Conservation (phyloP, 2,329 filamentous ascomycete species). For the Paraphaeosphaeria sporulosa region DNA sequence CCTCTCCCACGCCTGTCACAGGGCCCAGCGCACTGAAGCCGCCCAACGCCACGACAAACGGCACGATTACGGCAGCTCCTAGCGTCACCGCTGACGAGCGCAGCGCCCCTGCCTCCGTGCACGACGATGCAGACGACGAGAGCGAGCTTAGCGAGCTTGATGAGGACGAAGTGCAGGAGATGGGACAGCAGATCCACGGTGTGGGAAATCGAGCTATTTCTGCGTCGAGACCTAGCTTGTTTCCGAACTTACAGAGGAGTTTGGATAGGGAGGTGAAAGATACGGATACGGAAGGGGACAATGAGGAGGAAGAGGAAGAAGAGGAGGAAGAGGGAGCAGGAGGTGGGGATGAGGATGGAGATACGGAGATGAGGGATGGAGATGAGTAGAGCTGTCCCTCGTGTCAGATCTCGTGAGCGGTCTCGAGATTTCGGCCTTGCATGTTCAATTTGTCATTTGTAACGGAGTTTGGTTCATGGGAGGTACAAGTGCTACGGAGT, state of each 20-base stretch:
- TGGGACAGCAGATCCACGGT: slow-evolving; percentile 31
- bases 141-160: slow-evolving; percentile 63
- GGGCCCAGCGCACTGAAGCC: slow-evolving; percentile 19
- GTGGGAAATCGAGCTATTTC: not conserved
- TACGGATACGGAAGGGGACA: not conserved
- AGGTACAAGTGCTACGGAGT: not conserved
- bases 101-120: slow-evolving; percentile 64
- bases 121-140: slow-evolving; percentile 63
- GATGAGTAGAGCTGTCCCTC: not conserved
- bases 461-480: not conserved
- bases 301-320: not conserved
- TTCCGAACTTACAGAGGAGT: slow-evolving; percentile 32
- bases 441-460: not conserved
- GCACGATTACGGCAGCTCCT: slow-evolving; percentile 52
- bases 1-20: slow-evolving; percentile 12
- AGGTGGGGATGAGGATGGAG: not conserved
- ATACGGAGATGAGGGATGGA: not conserved
- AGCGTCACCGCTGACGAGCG: slow-evolving; percentile 52
- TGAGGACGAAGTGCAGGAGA: slow-evolving; percentile 49
- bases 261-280: slow-evolving; percentile 12
- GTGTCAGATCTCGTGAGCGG: not conserved
- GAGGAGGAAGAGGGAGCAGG: not conserved
- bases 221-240: slow-evolving; percentile 27
- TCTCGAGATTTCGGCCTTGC: not conserved
- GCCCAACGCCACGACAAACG: slow-evolving; percentile 41